phyloP scores from a whole-genome alignment of 108 stramenopile species.

The Cylindrotheca closterium region DNA sequence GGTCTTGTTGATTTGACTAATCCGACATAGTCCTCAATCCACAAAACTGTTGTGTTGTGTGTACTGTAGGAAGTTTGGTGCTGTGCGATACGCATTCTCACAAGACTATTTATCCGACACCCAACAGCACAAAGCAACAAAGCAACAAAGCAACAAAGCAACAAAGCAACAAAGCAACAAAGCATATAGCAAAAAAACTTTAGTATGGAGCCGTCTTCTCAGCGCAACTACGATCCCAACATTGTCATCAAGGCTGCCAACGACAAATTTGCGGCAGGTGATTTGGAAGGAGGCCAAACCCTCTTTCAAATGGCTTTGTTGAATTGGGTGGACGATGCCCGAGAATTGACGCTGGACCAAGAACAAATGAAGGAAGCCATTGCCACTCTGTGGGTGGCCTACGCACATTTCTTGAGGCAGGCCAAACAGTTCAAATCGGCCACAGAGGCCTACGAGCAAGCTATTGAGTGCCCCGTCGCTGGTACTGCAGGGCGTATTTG shows the following conservation, averaged over 20 bases:
- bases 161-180: too few relatives aligned
- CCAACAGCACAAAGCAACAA: too few relatives aligned
- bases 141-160: too few relatives aligned
- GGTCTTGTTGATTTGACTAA: too few relatives aligned
- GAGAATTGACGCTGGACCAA: constrained; percentile 23
- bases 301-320: constrained; percentile 75
- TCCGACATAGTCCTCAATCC: too few relatives aligned
- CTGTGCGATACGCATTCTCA: too few relatives aligned
- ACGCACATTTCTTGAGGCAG: constrained; percentile 62
- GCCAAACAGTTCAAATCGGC: constrained; percentile 80
- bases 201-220: too few relatives aligned
- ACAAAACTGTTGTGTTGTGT: too few relatives aligned
- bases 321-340: constrained; percentile 88
- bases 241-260: constrained; percentile 62
- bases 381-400: constrained; percentile 77
- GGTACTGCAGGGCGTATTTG: constrained; percentile 64
- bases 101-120: too few relatives aligned
- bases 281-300: constrained; percentile 63
- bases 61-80: too few relatives aligned
- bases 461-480: constrained; percentile 67
- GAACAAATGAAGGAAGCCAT: constrained; percentile 54
- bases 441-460: constrained; percentile 83
- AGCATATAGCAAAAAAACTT: too few relatives aligned
- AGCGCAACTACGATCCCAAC: constrained; percentile 54
- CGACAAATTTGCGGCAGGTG: constrained; percentile 33